Conservation (phyloP, 2,329 filamentous ascomycete genomes). For the Verruconis gallopava region DNA sequence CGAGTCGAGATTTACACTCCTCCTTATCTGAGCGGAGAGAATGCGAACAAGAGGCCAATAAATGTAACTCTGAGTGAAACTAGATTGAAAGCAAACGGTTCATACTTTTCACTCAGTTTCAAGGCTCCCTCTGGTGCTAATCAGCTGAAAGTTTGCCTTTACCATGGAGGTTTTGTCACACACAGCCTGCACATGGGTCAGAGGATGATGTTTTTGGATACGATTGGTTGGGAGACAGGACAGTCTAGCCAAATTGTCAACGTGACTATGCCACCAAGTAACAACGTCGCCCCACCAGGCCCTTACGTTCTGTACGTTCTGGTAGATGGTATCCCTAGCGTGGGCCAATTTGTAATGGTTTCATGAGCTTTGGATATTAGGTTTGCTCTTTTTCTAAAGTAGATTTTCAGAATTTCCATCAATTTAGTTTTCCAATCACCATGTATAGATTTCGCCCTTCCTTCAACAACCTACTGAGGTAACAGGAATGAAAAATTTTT, state of each 20-base stretch:
- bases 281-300: slow-evolving; percentile 45
- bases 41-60: slow-evolving; percentile 35
- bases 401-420: neutral
- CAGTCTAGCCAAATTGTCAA: slow-evolving; percentile 40
- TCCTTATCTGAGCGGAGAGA: slow-evolving; percentile 43
- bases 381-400: neutral
- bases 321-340: slow-evolving; percentile 44
- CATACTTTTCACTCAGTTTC: slow-evolving; percentile 24
- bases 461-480: neutral
- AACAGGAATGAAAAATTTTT: too few relatives aligned
- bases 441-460: neutral
- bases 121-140: slow-evolving; percentile 31
- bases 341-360: slow-evolving; percentile 41
- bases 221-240: slow-evolving; percentile 42
- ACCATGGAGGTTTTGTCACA: slow-evolving; percentile 47
- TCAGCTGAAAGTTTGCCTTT: slow-evolving; percentile 36
- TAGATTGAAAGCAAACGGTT: slow-evolving; percentile 31
- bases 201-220: slow-evolving; percentile 40
- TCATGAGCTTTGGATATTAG: neutral
- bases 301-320: slow-evolving; percentile 54
- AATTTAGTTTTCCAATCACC: too few relatives aligned
- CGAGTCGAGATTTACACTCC: slow-evolving; percentile 48
- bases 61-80: slow-evolving; percentile 37
- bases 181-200: slow-evolving; percentile 50
- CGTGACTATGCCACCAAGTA: slow-evolving; percentile 43